phyloP scores from a whole-genome alignment of 805 yeast species.

The Lachancea lanzarotensis region DNA sequence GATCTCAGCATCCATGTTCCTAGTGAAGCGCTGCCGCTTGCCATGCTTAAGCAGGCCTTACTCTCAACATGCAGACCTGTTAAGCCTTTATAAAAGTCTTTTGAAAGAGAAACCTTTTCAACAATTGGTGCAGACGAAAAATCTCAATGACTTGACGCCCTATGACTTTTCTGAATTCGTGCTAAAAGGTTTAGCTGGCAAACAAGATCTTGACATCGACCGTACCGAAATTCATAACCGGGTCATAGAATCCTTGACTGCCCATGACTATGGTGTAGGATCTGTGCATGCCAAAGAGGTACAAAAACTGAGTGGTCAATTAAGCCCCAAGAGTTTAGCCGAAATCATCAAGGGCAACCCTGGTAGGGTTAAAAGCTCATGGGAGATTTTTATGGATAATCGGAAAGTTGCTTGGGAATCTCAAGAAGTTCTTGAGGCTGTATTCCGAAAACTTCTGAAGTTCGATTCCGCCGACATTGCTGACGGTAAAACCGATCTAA shows the following conservation, averaged over 20 bases:
- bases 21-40: neutral
- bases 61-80: neutral
- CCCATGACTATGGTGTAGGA: constrained; percentile 29
- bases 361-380: constrained; percentile 45
- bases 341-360: constrained; percentile 42
- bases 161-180: constrained; percentile 19
- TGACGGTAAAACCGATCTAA: constrained; percentile 26
- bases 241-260: constrained; percentile 26
- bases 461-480: constrained; percentile 35
- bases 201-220: constrained; percentile 10
- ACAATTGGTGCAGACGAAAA: neutral
- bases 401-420: constrained; percentile 11
- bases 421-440: constrained; percentile 24
- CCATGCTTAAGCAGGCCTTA: neutral
- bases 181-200: constrained; percentile 9
- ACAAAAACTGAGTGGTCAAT: constrained; percentile 15
- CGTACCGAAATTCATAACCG: constrained; percentile 21
- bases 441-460: constrained; percentile 34
- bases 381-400: constrained; percentile 38
- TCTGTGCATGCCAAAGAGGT: constrained; percentile 28
- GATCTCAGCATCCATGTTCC: neutral
- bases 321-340: constrained; percentile 22
- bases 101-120: neutral
- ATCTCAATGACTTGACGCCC: constrained; percentile 13
- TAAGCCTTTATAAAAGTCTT: neutral